Conservation (phyloP, 2,329 filamentous ascomycete species). For the Phialophora tarda region DNA sequence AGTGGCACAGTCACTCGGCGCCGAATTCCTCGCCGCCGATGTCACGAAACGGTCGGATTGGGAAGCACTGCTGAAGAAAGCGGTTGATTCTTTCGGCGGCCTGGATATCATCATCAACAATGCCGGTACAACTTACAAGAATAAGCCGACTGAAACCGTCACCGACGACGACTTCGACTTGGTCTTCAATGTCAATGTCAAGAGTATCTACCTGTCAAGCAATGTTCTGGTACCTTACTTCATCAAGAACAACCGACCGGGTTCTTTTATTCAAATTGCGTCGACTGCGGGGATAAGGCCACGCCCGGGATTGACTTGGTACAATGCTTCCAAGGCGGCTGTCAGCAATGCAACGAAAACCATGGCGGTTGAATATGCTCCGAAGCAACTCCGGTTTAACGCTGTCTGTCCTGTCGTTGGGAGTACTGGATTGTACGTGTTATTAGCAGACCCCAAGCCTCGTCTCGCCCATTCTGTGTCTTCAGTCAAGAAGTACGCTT, state of each 20-base stretch:
- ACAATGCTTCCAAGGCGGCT: conserved; percentile 69
- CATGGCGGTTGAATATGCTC: conserved; percentile 74
- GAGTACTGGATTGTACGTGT: conserved; percentile 64
- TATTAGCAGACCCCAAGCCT: not conserved
- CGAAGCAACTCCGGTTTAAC: conserved; percentile 74
- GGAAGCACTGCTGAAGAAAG: conserved; percentile 48
- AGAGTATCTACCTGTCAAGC: conserved; percentile 35
- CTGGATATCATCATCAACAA: conserved; percentile 60
- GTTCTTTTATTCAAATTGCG: conserved; percentile 35
- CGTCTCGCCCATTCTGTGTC: not conserved
- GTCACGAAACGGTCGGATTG: conserved; percentile 37
- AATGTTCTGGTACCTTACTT: conserved; percentile 37
- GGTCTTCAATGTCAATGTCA: conserved; percentile 55
- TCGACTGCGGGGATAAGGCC: conserved; percentile 37
- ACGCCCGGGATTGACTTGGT: conserved; percentile 36
- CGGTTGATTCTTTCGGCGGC: conserved; percentile 51
- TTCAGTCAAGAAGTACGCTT: not conserved
- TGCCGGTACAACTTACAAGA: conserved; percentile 56
- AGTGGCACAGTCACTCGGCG: conserved; percentile 33
- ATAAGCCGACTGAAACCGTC: conserved; percentile 50
- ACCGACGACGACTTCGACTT: conserved; percentile 55
- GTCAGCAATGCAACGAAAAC: conserved; percentile 68
- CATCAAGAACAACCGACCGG: conserved; percentile 32
- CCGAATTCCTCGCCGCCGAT: conserved; percentile 31
- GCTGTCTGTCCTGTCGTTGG: conserved; percentile 69